Percentiles rank a stretch among this genome's conserved stretches.
Conservation (phyloP, 129 eudicot species). For the Pittosporum tobira region DNA sequence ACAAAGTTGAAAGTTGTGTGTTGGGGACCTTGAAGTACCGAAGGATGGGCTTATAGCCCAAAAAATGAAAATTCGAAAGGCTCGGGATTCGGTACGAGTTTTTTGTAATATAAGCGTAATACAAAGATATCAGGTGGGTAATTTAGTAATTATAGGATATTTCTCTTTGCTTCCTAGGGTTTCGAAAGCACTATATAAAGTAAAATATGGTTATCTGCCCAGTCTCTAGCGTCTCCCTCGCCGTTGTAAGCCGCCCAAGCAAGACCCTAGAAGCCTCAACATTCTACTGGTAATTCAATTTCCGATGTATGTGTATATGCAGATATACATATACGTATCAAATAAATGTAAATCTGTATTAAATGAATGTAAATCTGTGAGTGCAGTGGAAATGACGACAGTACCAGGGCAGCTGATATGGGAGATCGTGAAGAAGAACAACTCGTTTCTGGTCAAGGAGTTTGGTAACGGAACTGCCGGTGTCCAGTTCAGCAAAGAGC, state of each 20-base stretch:
- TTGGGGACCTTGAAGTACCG: no score
- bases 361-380: neutral
- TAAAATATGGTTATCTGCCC: neutral
- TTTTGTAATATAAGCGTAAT: neutral
- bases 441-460: constrained; percentile 81
- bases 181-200: constrained; percentile 15
- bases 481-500: constrained; percentile 71
- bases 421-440: constrained; percentile 97
- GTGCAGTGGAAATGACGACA: constrained; percentile 53
- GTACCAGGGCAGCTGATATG: constrained; percentile 92
- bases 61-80: no score
- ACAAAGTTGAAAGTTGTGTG: no score
- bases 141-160: neutral
- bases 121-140: neutral
- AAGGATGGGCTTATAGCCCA: no score
- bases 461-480: constrained; percentile 80
- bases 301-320: neutral
- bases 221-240: neutral
- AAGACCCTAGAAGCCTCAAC: constrained; percentile 24
- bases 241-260: constrained; percentile 23
- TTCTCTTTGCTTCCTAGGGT: constrained; percentile 19
- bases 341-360: neutral
- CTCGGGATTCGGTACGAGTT: no score
- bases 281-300: constrained; percentile 7
- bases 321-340: neutral